Base-by-base conservation (phyloP, 306 rosid genomes). In the Sesbania bispinosa region DNA sequence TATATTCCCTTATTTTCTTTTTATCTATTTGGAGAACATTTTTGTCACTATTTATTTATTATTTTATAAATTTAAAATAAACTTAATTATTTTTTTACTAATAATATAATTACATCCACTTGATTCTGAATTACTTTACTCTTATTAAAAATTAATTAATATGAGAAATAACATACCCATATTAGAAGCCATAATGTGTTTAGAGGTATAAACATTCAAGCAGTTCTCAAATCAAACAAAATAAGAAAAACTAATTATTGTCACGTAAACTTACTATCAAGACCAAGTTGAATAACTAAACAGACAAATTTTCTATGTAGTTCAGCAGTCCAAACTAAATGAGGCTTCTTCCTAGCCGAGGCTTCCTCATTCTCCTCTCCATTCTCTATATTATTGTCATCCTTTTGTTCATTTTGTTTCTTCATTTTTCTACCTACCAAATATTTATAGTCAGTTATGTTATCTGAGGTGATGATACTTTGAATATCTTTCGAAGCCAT, bases 221-320 rank as follows among this genome's bases (percentile, higher is more conserved):
- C n/a, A n/a, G n/a, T n/a, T n/a, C n/a, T n/a, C n/a, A n/a, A n/a
- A n/a, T n/a, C n/a, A 77, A 62, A 27, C 26, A 47, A 71, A 54
- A 54, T 9, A n/a, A 2, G 18, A 69, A 32, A 54, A 47, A 20
- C 53, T 42, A 51, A 23, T 43, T 20, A 42, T 32, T 53, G 70
- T 23, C 46, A 39, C 48, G 74, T 32, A 47, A 53, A 84, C 97
- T 88, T 74, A 93, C 98, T 93, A 43, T 87, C 92, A 36, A 77
- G 78, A 20, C 94, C 94, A 20, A 93, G 77, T 20, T 84, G 92
- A 76, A 81, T 58, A 14, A 93, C 90, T 11, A 92, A 92, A 62
- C 82, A 75, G 27, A 88, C 86, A 64, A 93, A 93, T 83, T 93
- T 87, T 7, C 74, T 63, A 62, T 90, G 98, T 79, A 90, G 73